phyloP scores from a whole-genome alignment of 1,284 basidiomycete species.

The Puccinia coronata region DNA sequence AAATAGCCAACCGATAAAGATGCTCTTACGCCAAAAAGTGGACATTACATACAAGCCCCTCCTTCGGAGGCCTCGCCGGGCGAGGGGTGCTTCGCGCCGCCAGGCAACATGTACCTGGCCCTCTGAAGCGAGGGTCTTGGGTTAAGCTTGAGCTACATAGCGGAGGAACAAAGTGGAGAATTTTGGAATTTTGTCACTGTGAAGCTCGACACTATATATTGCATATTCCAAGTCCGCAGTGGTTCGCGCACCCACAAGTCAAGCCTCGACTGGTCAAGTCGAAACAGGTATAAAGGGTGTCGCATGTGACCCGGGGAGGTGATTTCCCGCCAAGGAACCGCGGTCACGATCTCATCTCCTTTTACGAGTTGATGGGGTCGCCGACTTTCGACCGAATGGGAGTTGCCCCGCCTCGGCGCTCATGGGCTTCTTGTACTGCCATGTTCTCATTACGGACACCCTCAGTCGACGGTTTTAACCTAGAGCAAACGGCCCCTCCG shows the following conservation, averaged over 20 bases:
- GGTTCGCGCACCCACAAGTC: neutral
- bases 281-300: neutral
- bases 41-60: too few species aligned
- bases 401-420: slow-evolving; percentile 38
- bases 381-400: slow-evolving; percentile 48
- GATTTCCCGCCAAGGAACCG: slow-evolving; percentile 24
- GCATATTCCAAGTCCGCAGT: slow-evolving; percentile 1
- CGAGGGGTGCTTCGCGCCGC: too few species aligned
- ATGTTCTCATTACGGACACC: slow-evolving; percentile 50
- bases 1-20: too few species aligned
- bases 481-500: slow-evolving; percentile 28
- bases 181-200: too few species aligned
- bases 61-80: too few species aligned
- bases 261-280: neutral
- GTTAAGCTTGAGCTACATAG: too few species aligned
- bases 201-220: too few species aligned
- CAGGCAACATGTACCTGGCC: too few species aligned
- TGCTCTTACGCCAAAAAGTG: too few species aligned
- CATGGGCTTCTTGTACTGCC: slow-evolving; percentile 39
- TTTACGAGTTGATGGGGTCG: neutral
- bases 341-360: slow-evolving; percentile 5
- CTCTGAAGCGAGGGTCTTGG: too few species aligned
- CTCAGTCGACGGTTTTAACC: slow-evolving; percentile 48
- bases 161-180: too few species aligned
- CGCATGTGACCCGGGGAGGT: too few species aligned